Evolutionary conservation across 2,329 filamentous ascomycete genomes (phyloP), one percentile per base, ranked within the genome.

Genomic region (Hypoxylon sp.): DNA sequence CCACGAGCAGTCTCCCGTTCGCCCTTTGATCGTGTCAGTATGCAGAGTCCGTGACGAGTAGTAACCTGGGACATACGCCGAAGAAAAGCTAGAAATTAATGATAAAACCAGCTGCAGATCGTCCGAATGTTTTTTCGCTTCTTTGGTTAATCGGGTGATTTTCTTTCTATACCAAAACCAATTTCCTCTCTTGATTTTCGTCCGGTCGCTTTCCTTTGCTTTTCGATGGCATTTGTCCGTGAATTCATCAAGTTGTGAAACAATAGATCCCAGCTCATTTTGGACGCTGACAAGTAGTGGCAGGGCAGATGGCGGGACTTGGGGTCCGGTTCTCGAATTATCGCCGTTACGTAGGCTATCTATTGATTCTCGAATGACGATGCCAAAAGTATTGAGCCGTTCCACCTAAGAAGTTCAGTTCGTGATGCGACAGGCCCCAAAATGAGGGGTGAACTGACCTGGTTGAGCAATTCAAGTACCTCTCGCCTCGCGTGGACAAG

Each of bases 1-100:
- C 54, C n/a, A 50, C 3, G 2, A 54, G 13, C 40, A 56, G 48
- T 17, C 9, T 51, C 3, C 37, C 43, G 3, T 49, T 19, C 4
- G 27, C 20, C 16, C 47, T 55, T 21, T n/a, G 26, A 11, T 15
- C 7, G 16, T 1, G 11, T 38, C 7, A 50, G 21, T 15, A n/a
- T 19, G 9, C n/a, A n/a, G n/a, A n/a, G n/a, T n/a, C n/a, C n/a
- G n/a, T n/a, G n/a, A n/a, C n/a, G n/a, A n/a, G n/a, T n/a, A n/a
- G n/a, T n/a, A n/a, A n/a, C n/a, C n/a, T n/a, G n/a, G n/a, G n/a
- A n/a, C n/a, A n/a, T n/a, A n/a, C n/a, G n/a, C n/a, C n/a, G n/a
- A n/a, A n/a, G n/a, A n/a, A n/a, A n/a, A n/a, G n/a, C n/a, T n/a
- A n/a, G n/a, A n/a, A n/a, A n/a, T n/a, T n/a, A n/a, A n/a, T n/a